Percentiles rank a stretch among this genome's conserved stretches.
phyloP scores from a whole-genome alignment of 2,329 filamentous ascomycete genomes.

The Apiospora pterosperma region DNA sequence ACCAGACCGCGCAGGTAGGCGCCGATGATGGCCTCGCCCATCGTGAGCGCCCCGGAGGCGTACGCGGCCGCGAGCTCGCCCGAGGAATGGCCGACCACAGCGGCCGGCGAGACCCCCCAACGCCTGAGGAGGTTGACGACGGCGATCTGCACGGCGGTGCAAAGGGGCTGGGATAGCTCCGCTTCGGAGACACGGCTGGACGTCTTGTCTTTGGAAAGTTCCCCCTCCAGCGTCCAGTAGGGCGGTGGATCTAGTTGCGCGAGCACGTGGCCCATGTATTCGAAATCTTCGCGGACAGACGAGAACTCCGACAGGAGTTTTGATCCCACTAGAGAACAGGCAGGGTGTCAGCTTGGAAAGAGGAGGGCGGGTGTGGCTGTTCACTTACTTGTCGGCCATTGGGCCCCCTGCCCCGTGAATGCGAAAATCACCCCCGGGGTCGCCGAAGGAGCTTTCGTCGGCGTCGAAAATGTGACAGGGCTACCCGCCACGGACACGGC shows the following conservation, averaged over 20 bases:
- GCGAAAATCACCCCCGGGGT: neutral
- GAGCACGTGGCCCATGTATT: conserved; percentile 11
- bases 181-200: conserved; percentile 16
- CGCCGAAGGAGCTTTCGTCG: no score
- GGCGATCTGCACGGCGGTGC: conserved; percentile 32
- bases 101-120: conserved; percentile 25
- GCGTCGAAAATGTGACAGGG: neutral
- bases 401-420: conserved; percentile 26
- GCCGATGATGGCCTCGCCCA: conserved; percentile 14
- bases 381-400: conserved; percentile 23
- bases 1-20: conserved; percentile 16
- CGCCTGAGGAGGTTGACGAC: conserved; percentile 22
- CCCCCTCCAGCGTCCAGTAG: no score
- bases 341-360: no score
- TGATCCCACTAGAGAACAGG: no score
- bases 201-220: no score
- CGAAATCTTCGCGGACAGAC: no score
- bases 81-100: conserved; percentile 35
- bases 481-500: neutral
- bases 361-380: no score
- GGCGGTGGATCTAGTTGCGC: neutral
- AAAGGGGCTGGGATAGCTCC: conserved; percentile 24
- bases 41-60: conserved; percentile 16
- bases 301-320: no score
- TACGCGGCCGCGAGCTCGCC: conserved; percentile 29